These are phyloP conservation scores for Aphanomyces stellatus DNA, from an alignment of 352 stramenopile species.

Conservation along the genomic window DNA sequence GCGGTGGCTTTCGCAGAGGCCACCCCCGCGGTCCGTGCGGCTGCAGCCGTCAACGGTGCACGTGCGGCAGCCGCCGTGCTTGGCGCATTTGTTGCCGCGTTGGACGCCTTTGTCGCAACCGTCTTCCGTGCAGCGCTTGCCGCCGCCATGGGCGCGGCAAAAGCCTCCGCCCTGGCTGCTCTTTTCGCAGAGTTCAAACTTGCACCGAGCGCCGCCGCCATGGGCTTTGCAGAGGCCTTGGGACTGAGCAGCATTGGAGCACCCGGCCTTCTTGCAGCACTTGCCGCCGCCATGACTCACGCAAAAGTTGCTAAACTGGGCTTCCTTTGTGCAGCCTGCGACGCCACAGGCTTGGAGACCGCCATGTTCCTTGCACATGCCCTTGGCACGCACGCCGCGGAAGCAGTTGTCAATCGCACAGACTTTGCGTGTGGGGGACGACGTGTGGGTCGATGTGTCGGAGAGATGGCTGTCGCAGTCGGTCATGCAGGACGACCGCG, in stretches of 20 bases:
- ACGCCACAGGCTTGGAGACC: slow-evolving; percentile 76
- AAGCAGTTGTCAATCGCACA: slow-evolving; percentile 65
- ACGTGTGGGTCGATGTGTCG: background rate
- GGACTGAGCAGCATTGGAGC: slow-evolving; percentile 75
- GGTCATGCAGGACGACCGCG: background rate
- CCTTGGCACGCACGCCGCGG: slow-evolving; percentile 72
- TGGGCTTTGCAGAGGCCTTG: slow-evolving; percentile 80
- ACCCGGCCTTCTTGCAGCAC: slow-evolving; percentile 76
- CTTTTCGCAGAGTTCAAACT: slow-evolving; percentile 78
- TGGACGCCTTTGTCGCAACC: slow-evolving; percentile 73
- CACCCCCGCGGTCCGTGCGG: slow-evolving; percentile 68
- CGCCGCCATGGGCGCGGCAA: slow-evolving; percentile 62
- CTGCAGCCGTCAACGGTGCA: slow-evolving; percentile 79
- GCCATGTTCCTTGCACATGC: slow-evolving; percentile 81
- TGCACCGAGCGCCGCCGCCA: slow-evolving; percentile 75
- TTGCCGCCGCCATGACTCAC: slow-evolving; percentile 81
- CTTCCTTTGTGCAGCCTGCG: slow-evolving; percentile 78
- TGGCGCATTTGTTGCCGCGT: slow-evolving; percentile 78
- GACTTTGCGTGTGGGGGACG: slow-evolving; percentile 19
- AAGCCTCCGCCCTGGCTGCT: slow-evolving; percentile 69
- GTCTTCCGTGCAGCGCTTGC: slow-evolving; percentile 62
- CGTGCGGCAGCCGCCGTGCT: slow-evolving; percentile 76
- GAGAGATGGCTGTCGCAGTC: background rate
- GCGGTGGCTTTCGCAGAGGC: slow-evolving; percentile 78
- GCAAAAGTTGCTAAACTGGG: slow-evolving; percentile 80